Percentiles rank a stretch among this genome's conserved stretches.
Conservation (phyloP, 345 rosid genomes). For the Chamaenerion angustifolium region DNA sequence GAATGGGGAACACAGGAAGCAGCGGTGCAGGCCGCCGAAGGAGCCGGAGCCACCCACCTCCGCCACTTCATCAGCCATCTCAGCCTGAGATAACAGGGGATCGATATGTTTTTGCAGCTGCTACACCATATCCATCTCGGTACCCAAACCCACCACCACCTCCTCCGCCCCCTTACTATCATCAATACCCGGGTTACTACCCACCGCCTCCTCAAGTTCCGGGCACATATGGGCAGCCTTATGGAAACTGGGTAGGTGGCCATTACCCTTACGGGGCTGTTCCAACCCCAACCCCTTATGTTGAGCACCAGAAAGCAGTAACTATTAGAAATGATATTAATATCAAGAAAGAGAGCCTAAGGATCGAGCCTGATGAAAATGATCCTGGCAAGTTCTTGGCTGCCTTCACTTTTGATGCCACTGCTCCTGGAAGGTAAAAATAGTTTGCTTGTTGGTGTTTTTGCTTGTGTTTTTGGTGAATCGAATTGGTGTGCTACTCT, state of each 20-base stretch:
- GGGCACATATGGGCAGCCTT: slow-evolving; percentile 16
- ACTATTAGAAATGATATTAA: slow-evolving; percentile 40
- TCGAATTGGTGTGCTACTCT: too few relatives aligned
- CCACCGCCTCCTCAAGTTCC: slow-evolving; percentile 11
- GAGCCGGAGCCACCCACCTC: slow-evolving; percentile 10
- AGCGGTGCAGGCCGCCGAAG: slow-evolving; percentile 10
- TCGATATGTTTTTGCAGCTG: slow-evolving; percentile 28
- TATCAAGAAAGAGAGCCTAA: slow-evolving; percentile 32
- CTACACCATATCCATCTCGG: slow-evolving; percentile 27
- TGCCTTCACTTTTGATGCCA: slow-evolving; percentile 39
- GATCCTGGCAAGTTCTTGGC: slow-evolving; percentile 28
- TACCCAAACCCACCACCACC: slow-evolving; percentile 21
- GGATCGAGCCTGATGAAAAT: slow-evolving; percentile 24
- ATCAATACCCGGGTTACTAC: slow-evolving; percentile 11
- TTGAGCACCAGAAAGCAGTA: slow-evolving; percentile 43
- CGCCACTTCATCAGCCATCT: slow-evolving; percentile 10
- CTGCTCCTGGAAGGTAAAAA: slow-evolving; percentile 30
- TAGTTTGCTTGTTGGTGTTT: not conserved
- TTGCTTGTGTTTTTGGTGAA: too few relatives aligned
- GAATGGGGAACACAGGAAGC: slow-evolving; percentile 22
- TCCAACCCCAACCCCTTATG: slow-evolving; percentile 15
- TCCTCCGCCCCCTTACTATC: slow-evolving; percentile 13
- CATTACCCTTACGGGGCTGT: slow-evolving; percentile 12
- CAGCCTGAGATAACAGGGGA: slow-evolving; percentile 15
- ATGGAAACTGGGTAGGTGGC: slow-evolving; percentile 16